phyloP scores from a whole-genome alignment of 768 basidiomycete species.

The Royoungia palumana region DNA sequence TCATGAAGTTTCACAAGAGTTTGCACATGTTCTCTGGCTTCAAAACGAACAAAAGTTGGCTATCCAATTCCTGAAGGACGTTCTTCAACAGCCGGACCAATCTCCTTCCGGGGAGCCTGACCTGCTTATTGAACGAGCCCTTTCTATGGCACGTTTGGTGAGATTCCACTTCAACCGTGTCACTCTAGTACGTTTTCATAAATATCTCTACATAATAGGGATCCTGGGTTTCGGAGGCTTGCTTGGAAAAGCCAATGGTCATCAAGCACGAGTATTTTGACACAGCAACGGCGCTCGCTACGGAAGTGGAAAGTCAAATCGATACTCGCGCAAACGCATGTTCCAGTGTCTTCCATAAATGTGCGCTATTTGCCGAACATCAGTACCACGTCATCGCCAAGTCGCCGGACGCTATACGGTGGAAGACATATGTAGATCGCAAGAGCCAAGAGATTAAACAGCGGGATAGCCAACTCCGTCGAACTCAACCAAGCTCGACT shows the following conservation, averaged over 20 bases:
- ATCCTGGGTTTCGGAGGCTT: slow-evolving; percentile 86
- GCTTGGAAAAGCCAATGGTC: slow-evolving; percentile 69
- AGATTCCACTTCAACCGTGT: slow-evolving; percentile 15
- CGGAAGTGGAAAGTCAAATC: slow-evolving; percentile 20
- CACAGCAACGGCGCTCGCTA: slow-evolving; percentile 45
- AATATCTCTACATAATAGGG: slow-evolving; percentile 50
- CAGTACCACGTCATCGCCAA: slow-evolving; percentile 73
- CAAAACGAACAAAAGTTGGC: slow-evolving; percentile 84
- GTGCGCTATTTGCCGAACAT: slow-evolving; percentile 84
- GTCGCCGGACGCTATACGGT: slow-evolving; percentile 66
- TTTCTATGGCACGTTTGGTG: slow-evolving; percentile 65
- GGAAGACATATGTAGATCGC: slow-evolving; percentile 68
- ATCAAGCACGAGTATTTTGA: slow-evolving; percentile 72
- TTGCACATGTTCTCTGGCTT: slow-evolving; percentile 86
- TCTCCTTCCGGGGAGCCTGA: slow-evolving; percentile 10
- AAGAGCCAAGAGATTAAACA: slow-evolving; percentile 68
- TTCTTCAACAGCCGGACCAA: slow-evolving; percentile 20
- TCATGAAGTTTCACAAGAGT: slow-evolving; percentile 69
- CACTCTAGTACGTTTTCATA: not conserved
- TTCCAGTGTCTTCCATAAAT: slow-evolving; percentile 71
- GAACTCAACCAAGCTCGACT: slow-evolving; percentile 15
- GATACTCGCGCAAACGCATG: slow-evolving; percentile 28
- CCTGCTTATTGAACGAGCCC: slow-evolving; percentile 32
- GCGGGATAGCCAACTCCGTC: slow-evolving; percentile 37
- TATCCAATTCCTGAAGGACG: slow-evolving; percentile 61